Base-by-base conservation (phyloP, 73 alveolate species). In the Paramecium caudatum region DNA sequence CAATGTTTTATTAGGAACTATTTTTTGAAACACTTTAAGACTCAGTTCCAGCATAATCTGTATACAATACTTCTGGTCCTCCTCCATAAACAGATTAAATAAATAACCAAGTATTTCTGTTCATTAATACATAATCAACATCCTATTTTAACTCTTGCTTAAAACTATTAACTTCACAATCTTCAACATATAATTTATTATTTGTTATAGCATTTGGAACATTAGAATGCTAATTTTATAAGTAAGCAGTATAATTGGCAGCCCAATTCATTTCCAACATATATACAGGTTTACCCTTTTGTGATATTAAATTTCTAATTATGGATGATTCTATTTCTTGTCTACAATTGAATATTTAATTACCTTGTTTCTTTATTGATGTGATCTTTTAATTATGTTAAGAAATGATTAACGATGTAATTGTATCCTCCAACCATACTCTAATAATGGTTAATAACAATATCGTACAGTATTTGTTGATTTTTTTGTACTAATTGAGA, bases 181-280 rank as follows among this genome's bases (percentile, higher is more conserved):
- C 69, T 13, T 74, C 88, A 36, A 33, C 15, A 36, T 41, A 74
- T 8, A 74, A 37, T 23, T 23, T 27, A 12, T 2, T 39, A 43
- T 74, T 74, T 1, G 43, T 19, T 19, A 74, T 74, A 21, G 49
- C 25, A 41, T 7, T 3, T 0, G 88, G 65, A 30, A 30, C 43
- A 1, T 2, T 19, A 0, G 61, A 2, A n/a, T 41, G 25, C 43
- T 37, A 21, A 41, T 37, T 74, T 41, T 41, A 74, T 43, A 74
- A 27, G 43, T 19, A 74, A 21, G 68, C 17, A 2, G 88, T 74
- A 43, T 41, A 74, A 15, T 74, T 41, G 13, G 62, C 47, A 21
- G 88, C 88, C 88, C 88, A 74, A 5, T 74, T 39, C 13, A 74
- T 43, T 8, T 43, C 69, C 16, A 74, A 45, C 88, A 74, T 74